A percentile compares a stretch with the other conserved stretches of the same genome.
Conservation (phyloP, 306 rosid species). For the Trifolium dubium region DNA sequence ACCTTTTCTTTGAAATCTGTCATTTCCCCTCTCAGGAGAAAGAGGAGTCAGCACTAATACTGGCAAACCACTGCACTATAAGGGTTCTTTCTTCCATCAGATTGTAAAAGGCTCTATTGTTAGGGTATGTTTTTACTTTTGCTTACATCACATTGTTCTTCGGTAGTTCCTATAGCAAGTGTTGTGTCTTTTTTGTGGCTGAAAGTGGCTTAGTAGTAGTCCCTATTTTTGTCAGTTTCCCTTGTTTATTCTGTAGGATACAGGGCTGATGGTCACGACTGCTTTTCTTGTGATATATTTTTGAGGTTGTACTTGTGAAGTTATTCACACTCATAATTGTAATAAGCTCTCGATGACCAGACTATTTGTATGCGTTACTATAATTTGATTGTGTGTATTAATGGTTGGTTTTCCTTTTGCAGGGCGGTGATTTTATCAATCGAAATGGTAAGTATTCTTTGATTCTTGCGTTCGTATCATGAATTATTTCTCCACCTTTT, state of each 20-base stretch:
- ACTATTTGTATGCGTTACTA: slow-evolving; percentile 37
- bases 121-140: slow-evolving; percentile 60
- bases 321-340: slow-evolving; percentile 52
- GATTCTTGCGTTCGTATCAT: not conserved
- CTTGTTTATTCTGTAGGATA: slow-evolving; percentile 96
- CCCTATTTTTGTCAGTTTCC: slow-evolving; percentile 54
- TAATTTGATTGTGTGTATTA: slow-evolving; percentile 38
- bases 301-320: slow-evolving; percentile 79
- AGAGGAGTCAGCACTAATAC: slow-evolving; percentile 75
- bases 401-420: slow-evolving; percentile 47
- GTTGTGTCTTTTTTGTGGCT: slow-evolving; percentile 50
- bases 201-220: slow-evolving; percentile 70
- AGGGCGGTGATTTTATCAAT: slow-evolving; percentile 92
- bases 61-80: slow-evolving; percentile 84
- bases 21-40: slow-evolving; percentile 64
- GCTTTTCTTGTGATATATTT: slow-evolving; percentile 84
- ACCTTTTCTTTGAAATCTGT: slow-evolving; percentile 12
- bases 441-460: slow-evolving; percentile 69
- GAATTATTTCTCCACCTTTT: slow-evolving; percentile 28
- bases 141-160: slow-evolving; percentile 18
- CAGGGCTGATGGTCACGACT: slow-evolving; percentile 85
- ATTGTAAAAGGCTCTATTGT: slow-evolving; percentile 68
- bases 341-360: slow-evolving; percentile 51
- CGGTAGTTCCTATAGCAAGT: slow-evolving; percentile 30
- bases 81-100: slow-evolving; percentile 91